Evolutionary conservation across 139 green algal species (phyloP).

Genomic region (Picochlorum costavermella): DNA sequence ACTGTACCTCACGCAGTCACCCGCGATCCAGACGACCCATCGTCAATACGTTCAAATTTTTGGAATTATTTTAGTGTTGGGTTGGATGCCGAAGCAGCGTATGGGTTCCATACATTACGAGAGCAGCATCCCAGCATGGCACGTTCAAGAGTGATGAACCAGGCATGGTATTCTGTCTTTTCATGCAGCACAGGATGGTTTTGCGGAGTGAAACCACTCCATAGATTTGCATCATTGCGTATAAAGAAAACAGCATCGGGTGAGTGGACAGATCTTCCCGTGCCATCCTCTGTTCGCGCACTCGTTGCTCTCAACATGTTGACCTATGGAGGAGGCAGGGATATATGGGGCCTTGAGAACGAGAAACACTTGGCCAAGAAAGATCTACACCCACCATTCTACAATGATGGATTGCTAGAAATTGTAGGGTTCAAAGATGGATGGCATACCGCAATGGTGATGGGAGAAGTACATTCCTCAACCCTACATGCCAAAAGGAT

Average conservation of each 20-base stretch:
- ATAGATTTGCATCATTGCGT: slow-evolving; percentile 31
- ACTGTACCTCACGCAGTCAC: slow-evolving; percentile 38
- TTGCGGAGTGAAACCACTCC: slow-evolving; percentile 45
- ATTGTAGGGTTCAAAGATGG: slow-evolving; percentile 62
- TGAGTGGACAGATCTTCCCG: slow-evolving; percentile 39
- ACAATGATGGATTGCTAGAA: slow-evolving; percentile 69
- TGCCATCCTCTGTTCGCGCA: slow-evolving; percentile 49
- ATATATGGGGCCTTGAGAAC: slow-evolving; percentile 62
- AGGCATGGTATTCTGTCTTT: slow-evolving; percentile 60
- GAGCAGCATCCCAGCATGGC: slow-evolving; percentile 48
- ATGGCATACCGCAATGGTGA: slow-evolving; percentile 62
- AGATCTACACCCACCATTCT: slow-evolving; percentile 32
- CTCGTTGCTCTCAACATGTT: slow-evolving; percentile 70
- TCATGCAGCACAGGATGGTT: slow-evolving; percentile 62
- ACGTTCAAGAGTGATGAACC: slow-evolving; percentile 46
- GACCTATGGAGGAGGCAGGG: slow-evolving; percentile 67
- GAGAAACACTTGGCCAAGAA: slow-evolving; percentile 2
- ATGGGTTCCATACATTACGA: slow-evolving; percentile 70
- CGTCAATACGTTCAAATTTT: slow-evolving; percentile 39
- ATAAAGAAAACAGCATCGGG: slow-evolving; percentile 1
- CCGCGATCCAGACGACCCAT: not conserved
- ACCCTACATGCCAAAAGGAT: slow-evolving; percentile 57
- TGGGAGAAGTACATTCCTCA: slow-evolving; percentile 40
- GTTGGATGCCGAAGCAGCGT: slow-evolving; percentile 66
- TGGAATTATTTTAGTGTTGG: slow-evolving; percentile 81